Percentiles rank a stretch among this genome's conserved stretches.
Evolutionary conservation across 257 asterid genomes (phyloP).

Genomic region (Leptodermis oblonga): DNA sequence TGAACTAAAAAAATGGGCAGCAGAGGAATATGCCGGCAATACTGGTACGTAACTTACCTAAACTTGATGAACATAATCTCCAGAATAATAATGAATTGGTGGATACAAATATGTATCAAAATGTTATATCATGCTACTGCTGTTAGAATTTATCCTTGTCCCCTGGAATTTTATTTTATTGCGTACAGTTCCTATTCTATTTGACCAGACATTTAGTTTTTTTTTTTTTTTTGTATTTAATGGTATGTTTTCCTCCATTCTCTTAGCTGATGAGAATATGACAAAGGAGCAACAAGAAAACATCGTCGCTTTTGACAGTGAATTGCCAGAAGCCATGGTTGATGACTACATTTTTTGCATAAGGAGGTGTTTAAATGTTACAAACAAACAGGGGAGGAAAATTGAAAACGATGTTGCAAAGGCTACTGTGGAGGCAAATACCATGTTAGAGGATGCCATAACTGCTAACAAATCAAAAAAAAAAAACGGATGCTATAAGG

Average conservation of each 20-base stretch:
- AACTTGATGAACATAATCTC: not conserved
- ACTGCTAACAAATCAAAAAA: too few relatives aligned
- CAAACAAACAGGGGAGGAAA: not conserved
- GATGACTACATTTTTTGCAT: not conserved
- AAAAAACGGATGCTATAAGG: not conserved
- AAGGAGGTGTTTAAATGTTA: not conserved
- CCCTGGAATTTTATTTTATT: not conserved
- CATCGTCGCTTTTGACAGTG: not conserved
- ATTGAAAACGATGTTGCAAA: not conserved
- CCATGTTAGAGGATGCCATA: not conserved
- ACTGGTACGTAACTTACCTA: too few relatives aligned
- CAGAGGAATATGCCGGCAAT: too few relatives aligned
- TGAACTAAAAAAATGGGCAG: too few relatives aligned
- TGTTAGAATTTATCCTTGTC: not conserved
- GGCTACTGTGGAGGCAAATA: not conserved
- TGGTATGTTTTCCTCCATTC: not conserved
- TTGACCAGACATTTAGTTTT: too few relatives aligned
- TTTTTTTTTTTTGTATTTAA: not conserved
- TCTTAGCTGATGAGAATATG: not conserved
- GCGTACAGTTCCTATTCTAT: not conserved
- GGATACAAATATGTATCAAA: not conserved
- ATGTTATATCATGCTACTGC: not conserved
- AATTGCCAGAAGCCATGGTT: not conserved
- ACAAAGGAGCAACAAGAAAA: not conserved
- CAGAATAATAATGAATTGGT: not conserved